Conservation (phyloP, 768 basidiomycete genomes). For the Royoungia palumana region DNA sequence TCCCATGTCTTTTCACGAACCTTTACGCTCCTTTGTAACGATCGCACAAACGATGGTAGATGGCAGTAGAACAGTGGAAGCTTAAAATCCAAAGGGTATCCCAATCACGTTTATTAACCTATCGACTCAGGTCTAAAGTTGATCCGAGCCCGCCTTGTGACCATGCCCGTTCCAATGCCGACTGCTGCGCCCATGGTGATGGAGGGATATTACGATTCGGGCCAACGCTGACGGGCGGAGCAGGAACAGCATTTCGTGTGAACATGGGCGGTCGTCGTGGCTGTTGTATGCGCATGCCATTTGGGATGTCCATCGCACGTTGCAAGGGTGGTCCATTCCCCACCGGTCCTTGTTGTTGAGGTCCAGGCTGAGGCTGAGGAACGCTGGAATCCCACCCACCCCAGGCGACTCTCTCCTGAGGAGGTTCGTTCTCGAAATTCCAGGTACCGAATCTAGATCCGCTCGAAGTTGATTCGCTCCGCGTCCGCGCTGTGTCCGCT, state of each 20-base stretch:
- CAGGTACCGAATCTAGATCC: constrained; percentile 24
- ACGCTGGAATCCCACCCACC: constrained; percentile 27
- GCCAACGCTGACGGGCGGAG: constrained; percentile 33
- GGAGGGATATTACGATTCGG: constrained; percentile 39
- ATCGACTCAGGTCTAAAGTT: constrained; percentile 39
- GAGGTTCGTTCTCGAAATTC: constrained; percentile 31
- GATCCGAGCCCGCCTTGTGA: constrained; percentile 30
- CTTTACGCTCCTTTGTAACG: background rate
- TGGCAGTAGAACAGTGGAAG: background rate
- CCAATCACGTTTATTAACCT: constrained; percentile 8
- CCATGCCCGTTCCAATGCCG: constrained; percentile 45
- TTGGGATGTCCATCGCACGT: constrained; percentile 49
- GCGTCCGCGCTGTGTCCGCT: constrained; percentile 19
- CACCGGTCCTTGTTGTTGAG: constrained; percentile 27
- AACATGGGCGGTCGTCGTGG: constrained; percentile 61
- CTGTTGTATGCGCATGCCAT: constrained; percentile 50
- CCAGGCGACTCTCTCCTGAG: constrained; percentile 24
- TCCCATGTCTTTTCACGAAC: background rate
- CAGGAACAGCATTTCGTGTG: constrained; percentile 32
- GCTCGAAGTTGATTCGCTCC: constrained; percentile 26
- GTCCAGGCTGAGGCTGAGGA: constrained; percentile 30
- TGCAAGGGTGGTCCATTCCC: constrained; percentile 37
- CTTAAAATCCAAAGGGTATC: constrained; percentile 3
- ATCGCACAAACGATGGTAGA: constrained; percentile 16
- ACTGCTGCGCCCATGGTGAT: constrained; percentile 39